Evolutionary conservation across 1,284 basidiomycete species (phyloP), one percentile per base, ranked within the genome.

Genomic region (Puccinia horiana): DNA sequence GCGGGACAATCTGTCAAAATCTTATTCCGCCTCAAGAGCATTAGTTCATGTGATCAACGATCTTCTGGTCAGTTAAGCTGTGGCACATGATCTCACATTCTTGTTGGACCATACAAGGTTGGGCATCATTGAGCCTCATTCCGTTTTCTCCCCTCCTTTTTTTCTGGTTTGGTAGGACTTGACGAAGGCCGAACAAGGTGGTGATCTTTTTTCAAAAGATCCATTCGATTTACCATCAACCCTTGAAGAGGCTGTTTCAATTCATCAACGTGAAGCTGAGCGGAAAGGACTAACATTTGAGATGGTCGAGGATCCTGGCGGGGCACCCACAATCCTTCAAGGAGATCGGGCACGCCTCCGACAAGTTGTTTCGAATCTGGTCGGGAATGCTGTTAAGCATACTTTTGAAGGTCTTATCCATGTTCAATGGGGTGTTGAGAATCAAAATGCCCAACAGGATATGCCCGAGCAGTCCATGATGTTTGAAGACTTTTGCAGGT

Each of bases 381-480:
- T 93, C 18, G 93, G 92, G 0, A 95, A 96, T 86, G 91, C 93
- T 40, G 93, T 94, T 84, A 93, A 94, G 88, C 93, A 92, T 86
- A 95, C 94, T 9, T 85, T 87, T 0, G 83, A 89, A 37, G 94
- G 93, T 6, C 88, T 88, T 18, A 91, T 96, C 72, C 89, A 89
- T 23, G 91, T 95, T 8, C 88, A 89, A 72, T 93, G 92, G 84
- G 89, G 88, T 40, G 88, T 85, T 84, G 83, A 85, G 6, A 2
- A n/a, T 73, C 11, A 69, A 58, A 63, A 63, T 72, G 74, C 83
- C 12, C 83, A 82, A 82, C n/a, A 76, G 29, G 40, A 78, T 78
- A 63, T 65, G 54, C 40, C 70, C 69, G 42, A 78, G 81, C 32
- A 42, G 81, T 2, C 61, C 49, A 0, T 42, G 42, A 26, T 73